phyloP scores from a whole-genome alignment of 1,284 basidiomycete species.

The Cutaneotrichosporon curvatum region DNA sequence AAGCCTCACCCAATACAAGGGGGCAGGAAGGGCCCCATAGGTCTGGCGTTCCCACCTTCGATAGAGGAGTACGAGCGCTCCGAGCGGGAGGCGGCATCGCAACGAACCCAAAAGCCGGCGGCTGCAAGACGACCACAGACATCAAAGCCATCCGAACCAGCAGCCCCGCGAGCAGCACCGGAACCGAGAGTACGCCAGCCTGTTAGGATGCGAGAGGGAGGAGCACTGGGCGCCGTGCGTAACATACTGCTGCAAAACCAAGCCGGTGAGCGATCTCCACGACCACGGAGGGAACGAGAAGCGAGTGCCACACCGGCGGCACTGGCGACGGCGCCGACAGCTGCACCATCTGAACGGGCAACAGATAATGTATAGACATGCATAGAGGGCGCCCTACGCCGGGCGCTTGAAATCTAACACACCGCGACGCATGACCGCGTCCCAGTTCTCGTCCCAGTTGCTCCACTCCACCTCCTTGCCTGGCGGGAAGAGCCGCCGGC shows the following conservation, averaged over 20 bases:
- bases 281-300: too few species aligned
- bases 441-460: constrained; percentile 82
- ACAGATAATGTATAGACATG: background rate
- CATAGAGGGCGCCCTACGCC: too few species aligned
- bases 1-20: constrained; percentile 37
- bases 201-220: constrained; percentile 25
- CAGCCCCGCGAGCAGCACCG: background rate
- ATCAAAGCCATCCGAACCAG: background rate
- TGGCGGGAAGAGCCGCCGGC: constrained; percentile 13
- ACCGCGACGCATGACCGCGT: constrained; percentile 50
- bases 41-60: constrained; percentile 32
- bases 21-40: constrained; percentile 29
- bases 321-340: too few species aligned
- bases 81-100: background rate
- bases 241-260: constrained; percentile 17
- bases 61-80: constrained; percentile 8
- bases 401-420: constrained; percentile 12
- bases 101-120: background rate
- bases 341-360: too few species aligned
- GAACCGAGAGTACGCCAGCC: constrained; percentile 27
- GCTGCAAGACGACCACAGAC: background rate
- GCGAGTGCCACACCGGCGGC: too few species aligned
- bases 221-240: constrained; percentile 19
- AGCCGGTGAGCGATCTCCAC: too few species aligned
- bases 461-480: constrained; percentile 51